These are phyloP conservation scores for Oehlia diaphana DNA, from an alignment of 192 early-diverging fungal genomes.

Conservation along the genomic window DNA sequence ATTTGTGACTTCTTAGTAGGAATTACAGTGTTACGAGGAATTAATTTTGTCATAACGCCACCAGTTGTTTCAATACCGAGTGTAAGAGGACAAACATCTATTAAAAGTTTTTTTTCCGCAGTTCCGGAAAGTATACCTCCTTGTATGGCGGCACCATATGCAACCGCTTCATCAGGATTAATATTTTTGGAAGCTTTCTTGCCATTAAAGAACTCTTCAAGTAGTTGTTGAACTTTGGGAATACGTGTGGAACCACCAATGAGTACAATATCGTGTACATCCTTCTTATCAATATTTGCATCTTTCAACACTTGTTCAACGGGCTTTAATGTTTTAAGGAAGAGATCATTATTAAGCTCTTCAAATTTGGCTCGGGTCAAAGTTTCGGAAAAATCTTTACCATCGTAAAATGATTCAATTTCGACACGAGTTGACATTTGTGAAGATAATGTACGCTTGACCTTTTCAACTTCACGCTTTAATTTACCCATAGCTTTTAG, in stretches of 20 bases:
- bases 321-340: constrained; percentile 91
- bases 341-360: constrained; percentile 90
- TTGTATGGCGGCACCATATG: constrained; percentile 97
- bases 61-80: constrained; percentile 98
- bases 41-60: constrained; percentile 95
- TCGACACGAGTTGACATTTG: constrained; percentile 91
- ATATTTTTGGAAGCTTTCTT: constrained; percentile 97
- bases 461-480: constrained; percentile 94
- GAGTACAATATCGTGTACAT: constrained; percentile 95
- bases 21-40: constrained; percentile 89
- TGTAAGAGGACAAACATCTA: constrained; percentile 96
- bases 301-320: constrained; percentile 96
- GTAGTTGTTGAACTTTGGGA: constrained; percentile 91
- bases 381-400: constrained; percentile 88
- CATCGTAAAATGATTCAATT: constrained; percentile 88
- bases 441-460: constrained; percentile 94
- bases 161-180: constrained; percentile 99
- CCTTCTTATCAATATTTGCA: constrained; percentile 77
- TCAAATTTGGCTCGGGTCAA: constrained; percentile 97
- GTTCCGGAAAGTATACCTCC: constrained; percentile 74
- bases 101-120: constrained; percentile 47
- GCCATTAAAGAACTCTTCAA: constrained; percentile 94
- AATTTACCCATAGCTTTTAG: constrained; percentile 91
- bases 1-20: constrained; percentile 99
- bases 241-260: constrained; percentile 99